phyloP scores from a whole-genome alignment of 192 early-diverging fungal species.

The Jimgerdemannia flammicorona region DNA sequence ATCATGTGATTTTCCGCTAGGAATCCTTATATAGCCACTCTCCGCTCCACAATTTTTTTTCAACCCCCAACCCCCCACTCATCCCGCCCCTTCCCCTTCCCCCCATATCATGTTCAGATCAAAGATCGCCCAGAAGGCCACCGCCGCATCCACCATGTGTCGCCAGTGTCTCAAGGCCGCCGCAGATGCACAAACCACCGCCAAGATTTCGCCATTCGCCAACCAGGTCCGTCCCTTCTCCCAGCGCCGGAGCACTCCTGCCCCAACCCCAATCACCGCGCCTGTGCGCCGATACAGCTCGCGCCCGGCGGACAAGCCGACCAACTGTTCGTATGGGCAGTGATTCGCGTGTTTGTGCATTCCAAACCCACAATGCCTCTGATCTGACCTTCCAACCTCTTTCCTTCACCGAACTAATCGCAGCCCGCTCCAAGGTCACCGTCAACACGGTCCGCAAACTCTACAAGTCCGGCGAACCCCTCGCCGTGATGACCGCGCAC shows the following conservation, averaged over 20 bases:
- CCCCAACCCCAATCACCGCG: neutral
- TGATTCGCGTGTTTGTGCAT: neutral
- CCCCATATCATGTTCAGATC: neutral
- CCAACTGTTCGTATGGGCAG: neutral
- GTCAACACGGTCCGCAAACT: slow-evolving; percentile 74
- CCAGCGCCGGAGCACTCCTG: neutral
- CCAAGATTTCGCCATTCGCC: neutral
- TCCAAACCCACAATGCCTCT: neutral
- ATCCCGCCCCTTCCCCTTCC: neutral
- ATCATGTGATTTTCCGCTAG: too few species aligned
- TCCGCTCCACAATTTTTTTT: too few species aligned
- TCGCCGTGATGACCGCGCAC: slow-evolving; percentile 94
- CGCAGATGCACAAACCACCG: neutral
- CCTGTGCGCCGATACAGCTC: neutral
- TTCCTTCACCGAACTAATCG: neutral
- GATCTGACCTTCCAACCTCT: neutral
- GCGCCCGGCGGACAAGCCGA: neutral
- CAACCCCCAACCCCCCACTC: neutral
- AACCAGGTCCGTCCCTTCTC: neutral
- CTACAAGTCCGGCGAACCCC: slow-evolving; percentile 68
- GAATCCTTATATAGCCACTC: too few species aligned
- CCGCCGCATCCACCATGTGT: neutral
- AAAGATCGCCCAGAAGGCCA: neutral
- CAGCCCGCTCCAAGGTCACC: slow-evolving; percentile 77
- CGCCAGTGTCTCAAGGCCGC: neutral